Evolutionary conservation across 78 protist species (phyloP), one percentile per base, ranked within the genome.

Genomic region (Salpingoeca rosetta): DNA sequence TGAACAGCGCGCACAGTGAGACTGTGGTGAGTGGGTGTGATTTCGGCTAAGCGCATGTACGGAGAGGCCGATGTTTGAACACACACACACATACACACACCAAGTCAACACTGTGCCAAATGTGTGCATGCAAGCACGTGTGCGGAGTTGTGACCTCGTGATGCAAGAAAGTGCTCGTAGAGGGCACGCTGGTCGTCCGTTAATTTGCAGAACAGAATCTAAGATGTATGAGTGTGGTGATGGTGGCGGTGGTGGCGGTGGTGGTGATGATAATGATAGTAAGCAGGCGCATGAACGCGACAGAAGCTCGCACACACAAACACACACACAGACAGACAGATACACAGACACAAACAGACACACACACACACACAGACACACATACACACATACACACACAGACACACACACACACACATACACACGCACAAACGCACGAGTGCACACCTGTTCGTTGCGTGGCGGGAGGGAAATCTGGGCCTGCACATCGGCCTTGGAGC

Each of bases 151-250:
- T n/a, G n/a, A n/a, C n/a, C n/a, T 2, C n/a, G 74, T 37, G 84
- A 77, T 3, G 40, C 25, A 51, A 97, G 86, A 82, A 88, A 95
- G 31, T 38, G 28, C 0, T 43, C 28, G 91, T 98, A 98, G 38
- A 76, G 74, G 24, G 39, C 79, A 31, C 87, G 86, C 91, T 98
- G 99, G 39, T 37, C 17, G 7, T 36, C 37, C 25, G 99, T 94
- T 24, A 98, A 88, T 27, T 83, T 72, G 89, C 98, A 97, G 77
- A 97, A 95, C 26, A 98, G 87, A 1, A 98, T 94, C 86, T 88
- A 41, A 1, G 78, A 1, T 27, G 27, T 7, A 7, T 22, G 75
- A 1, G 75, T 27, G 25, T 25, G 75, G n/a, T 3, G n/a, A 1
- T 22, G 36, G 37, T 65, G 7, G 75, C 75, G 36, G 75, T 7